Percentiles rank a stretch among this genome's conserved stretches.
phyloP scores from a whole-genome alignment of 257 asterid species.

The Cordia subcordata region DNA sequence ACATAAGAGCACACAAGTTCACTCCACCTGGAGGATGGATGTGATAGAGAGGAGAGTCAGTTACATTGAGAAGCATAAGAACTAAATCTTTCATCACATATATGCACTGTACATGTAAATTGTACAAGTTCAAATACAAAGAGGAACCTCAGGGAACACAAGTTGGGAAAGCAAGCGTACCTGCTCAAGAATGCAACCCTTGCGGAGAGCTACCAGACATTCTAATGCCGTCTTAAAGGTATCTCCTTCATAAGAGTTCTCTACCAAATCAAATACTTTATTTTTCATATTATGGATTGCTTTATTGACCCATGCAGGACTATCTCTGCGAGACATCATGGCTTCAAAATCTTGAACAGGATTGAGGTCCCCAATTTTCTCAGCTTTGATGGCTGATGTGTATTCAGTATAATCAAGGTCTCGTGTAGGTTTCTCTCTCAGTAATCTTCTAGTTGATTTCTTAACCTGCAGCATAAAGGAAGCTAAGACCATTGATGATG shows the following conservation, averaged over 20 bases:
- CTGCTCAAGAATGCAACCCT: slow-evolving; percentile 85
- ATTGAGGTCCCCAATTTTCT: slow-evolving; percentile 55
- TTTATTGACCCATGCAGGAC: slow-evolving; percentile 71
- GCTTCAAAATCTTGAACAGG: slow-evolving; percentile 88
- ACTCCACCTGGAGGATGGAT: too few species aligned
- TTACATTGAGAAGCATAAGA: background rate
- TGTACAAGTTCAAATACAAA: background rate
- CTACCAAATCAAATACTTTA: slow-evolving; percentile 55
- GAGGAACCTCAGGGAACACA: background rate
- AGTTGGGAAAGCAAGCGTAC: slow-evolving; percentile 26
- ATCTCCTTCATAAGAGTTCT: slow-evolving; percentile 62
- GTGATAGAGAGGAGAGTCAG: background rate
- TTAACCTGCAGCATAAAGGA: slow-evolving; percentile 57
- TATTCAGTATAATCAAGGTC: slow-evolving; percentile 49
- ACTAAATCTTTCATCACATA: background rate
- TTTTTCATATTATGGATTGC: slow-evolving; percentile 74
- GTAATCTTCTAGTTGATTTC: slow-evolving; percentile 64
- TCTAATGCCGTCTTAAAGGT: slow-evolving; percentile 48
- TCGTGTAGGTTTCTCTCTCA: slow-evolving; percentile 62
- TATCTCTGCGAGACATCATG: slow-evolving; percentile 81
- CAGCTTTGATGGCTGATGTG: slow-evolving; percentile 48
- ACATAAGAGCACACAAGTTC: too few species aligned
- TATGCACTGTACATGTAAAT: background rate
- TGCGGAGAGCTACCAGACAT: slow-evolving; percentile 77
- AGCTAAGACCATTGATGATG: slow-evolving; percentile 7